Conservation (phyloP, 192 early-diverging fungal genomes). For the Backusella westeae region DNA sequence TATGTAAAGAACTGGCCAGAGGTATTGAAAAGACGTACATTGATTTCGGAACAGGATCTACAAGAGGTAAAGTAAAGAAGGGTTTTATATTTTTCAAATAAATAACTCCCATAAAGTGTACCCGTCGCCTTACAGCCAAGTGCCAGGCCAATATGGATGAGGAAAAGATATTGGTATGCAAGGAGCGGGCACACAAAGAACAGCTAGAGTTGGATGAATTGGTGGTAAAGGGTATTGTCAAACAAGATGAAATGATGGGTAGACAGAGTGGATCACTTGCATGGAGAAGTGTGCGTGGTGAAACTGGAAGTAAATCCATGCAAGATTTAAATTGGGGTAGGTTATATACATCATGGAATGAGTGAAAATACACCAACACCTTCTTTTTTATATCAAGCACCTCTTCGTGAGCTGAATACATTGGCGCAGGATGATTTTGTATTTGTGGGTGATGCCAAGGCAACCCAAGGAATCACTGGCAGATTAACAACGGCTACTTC, state of each 20-base stretch:
- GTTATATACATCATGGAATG: background rate
- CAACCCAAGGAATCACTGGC: background rate
- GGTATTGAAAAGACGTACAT: constrained; percentile 28
- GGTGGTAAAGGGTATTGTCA: background rate
- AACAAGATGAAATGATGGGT: constrained; percentile 22
- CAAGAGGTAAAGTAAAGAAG: background rate
- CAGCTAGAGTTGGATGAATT: constrained; percentile 20
- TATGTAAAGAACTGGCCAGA: constrained; percentile 39
- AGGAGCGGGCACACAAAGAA: constrained; percentile 17
- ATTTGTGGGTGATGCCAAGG: background rate
- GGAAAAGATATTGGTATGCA: background rate
- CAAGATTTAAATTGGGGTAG: background rate
- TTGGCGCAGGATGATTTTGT: background rate
- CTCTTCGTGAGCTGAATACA: background rate
- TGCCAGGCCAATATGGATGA: background rate
- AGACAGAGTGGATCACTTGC: constrained; percentile 30
- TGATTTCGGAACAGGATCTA: constrained; percentile 17
- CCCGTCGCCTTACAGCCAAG: background rate
- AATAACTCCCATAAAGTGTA: background rate
- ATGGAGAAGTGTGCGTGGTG: background rate
- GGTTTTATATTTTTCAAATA: background rate
- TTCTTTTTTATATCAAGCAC: background rate
- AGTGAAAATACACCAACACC: background rate
- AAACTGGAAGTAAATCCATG: background rate
- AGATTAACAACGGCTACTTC: constrained; percentile 15